These are phyloP conservation scores for Austroboletus eburneus DNA, from an alignment of 768 basidiomycete species.

Conservation along the genomic window DNA sequence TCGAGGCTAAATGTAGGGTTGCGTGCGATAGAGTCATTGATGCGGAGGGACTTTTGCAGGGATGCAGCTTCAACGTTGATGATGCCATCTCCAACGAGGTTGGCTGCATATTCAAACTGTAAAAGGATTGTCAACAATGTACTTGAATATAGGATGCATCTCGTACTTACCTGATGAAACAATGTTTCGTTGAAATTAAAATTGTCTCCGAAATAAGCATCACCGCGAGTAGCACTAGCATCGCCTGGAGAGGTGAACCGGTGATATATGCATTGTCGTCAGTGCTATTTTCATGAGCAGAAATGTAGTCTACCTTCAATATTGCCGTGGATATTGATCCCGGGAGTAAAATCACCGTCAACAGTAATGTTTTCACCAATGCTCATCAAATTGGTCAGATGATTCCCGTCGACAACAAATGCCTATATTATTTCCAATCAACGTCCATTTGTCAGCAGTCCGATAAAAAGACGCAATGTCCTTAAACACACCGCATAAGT, in stretches of 20 bases:
- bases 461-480: not conserved
- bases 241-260: slow-evolving; percentile 18
- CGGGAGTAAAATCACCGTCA: slow-evolving; percentile 9
- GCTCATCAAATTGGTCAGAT: slow-evolving; percentile 25
- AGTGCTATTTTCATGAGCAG: not conserved
- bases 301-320: slow-evolving; percentile 17
- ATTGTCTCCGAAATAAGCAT: slow-evolving; percentile 27
- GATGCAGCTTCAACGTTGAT: slow-evolving; percentile 21
- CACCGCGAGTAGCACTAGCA: slow-evolving; percentile 21
- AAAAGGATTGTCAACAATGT: not conserved
- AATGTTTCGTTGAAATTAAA: slow-evolving; percentile 24
- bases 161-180: slow-evolving; percentile 15
- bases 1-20: slow-evolving; percentile 22
- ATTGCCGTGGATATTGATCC: slow-evolving; percentile 21
- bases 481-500: slow-evolving; percentile 22
- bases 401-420: slow-evolving; percentile 25
- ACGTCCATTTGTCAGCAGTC: slow-evolving; percentile 1
- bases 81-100: slow-evolving; percentile 15
- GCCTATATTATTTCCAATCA: slow-evolving; percentile 13
- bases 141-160: no score
- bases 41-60: slow-evolving; percentile 19
- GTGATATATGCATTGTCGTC: not conserved
- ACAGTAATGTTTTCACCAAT: slow-evolving; percentile 22
- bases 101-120: slow-evolving; percentile 15
- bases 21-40: slow-evolving; percentile 24